phyloP scores from a whole-genome alignment of 352 stramenopile genomes.

The Globisporangium abappressorium region DNA sequence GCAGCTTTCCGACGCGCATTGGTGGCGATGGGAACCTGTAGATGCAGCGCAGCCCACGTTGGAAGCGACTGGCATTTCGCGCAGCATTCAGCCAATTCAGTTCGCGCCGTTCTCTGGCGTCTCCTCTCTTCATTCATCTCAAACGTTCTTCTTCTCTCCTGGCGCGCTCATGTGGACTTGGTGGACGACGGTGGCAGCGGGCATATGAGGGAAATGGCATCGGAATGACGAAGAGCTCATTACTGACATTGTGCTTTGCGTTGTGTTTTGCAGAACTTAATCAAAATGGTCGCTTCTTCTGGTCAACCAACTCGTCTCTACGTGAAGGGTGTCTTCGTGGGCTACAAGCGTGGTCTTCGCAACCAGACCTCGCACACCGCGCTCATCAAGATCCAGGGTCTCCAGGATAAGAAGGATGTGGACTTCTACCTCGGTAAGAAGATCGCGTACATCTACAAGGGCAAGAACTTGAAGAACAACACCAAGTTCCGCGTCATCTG shows the following conservation, averaged over 20 bases:
- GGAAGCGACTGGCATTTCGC: neutral
- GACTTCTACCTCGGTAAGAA: conserved; percentile 99
- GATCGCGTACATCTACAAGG: conserved; percentile 99
- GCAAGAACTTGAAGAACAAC: conserved; percentile 92
- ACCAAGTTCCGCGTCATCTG: conserved; percentile 99
- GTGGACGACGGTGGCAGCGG: neutral
- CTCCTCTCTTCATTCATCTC: neutral
- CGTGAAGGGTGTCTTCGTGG: conserved; percentile 98
- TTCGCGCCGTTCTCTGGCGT: neutral
- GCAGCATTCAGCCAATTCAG: neutral
- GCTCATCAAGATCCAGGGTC: conserved; percentile 99
- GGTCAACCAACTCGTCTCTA: conserved; percentile 96
- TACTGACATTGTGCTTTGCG: conserved; percentile 9
- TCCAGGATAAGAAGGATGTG: conserved; percentile 97
- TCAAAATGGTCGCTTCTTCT: conserved; percentile 89
- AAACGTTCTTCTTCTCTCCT: neutral
- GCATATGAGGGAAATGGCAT: neutral
- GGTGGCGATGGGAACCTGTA: neutral
- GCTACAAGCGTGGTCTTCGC: conserved; percentile 97
- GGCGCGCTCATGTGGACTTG: neutral
- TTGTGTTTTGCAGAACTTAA: conserved; percentile 55
- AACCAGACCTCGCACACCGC: conserved; percentile 98
- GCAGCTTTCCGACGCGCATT: neutral
- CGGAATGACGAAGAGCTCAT: neutral
- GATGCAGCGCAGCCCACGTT: neutral